Conservation (phyloP, 2,329 filamentous ascomycete species). For the Sporothrix euskadiensis region DNA sequence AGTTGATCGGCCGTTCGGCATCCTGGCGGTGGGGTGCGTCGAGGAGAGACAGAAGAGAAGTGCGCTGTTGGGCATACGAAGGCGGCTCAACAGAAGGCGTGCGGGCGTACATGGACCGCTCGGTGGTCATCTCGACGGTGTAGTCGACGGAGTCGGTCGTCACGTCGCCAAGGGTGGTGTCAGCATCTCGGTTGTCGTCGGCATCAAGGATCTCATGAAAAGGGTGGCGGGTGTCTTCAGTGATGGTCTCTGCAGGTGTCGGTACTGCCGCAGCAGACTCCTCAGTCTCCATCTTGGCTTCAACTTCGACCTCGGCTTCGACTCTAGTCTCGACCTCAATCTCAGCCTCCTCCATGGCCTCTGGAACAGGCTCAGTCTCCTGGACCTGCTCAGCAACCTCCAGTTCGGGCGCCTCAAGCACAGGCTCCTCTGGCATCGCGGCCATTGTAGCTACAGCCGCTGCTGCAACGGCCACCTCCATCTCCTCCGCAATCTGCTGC, state of each 20-base stretch:
- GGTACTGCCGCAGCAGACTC: no score
- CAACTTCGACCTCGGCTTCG: background rate
- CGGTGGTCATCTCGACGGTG: conserved; percentile 28
- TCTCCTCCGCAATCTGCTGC: conserved; percentile 52
- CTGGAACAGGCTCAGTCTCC: background rate
- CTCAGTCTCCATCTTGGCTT: background rate
- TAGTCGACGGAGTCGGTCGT: conserved; percentile 24
- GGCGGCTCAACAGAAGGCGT: conserved; percentile 65
- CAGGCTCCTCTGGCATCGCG: conserved; percentile 33
- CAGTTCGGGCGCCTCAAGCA: conserved; percentile 15
- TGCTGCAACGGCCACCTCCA: conserved; percentile 39
- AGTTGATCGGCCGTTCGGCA: conserved; percentile 39
- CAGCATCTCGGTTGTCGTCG: conserved; percentile 36
- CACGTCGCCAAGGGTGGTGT: conserved; percentile 40
- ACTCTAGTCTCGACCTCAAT: background rate
- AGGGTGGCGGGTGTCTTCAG: background rate
- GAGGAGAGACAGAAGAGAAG: conserved; percentile 62
- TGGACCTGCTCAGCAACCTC: background rate
- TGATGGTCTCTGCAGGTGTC: background rate
- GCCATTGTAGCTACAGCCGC: conserved; percentile 36
- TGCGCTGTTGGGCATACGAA: conserved; percentile 57
- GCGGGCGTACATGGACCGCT: conserved; percentile 51
- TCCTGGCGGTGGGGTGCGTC: conserved; percentile 53
- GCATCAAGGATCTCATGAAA: conserved; percentile 27
- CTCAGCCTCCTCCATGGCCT: background rate